These are phyloP conservation scores for Metschnikowia picachoensis DNA, from an alignment of 805 yeast species.

Conservation along the genomic window DNA sequence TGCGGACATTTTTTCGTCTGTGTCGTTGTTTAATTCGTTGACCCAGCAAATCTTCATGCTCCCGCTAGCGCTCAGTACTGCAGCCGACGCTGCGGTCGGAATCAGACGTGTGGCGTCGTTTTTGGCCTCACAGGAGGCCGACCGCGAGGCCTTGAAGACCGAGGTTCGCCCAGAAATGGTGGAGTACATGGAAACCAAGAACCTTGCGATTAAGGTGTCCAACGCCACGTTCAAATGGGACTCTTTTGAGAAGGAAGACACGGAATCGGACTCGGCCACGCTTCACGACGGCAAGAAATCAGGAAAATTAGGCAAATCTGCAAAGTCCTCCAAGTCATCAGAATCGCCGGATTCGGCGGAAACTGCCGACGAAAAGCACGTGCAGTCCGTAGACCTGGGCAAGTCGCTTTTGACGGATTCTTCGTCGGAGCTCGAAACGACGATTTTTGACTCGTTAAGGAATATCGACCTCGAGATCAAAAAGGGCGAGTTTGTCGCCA, in stretches of 20 bases:
- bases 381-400: conserved; percentile 1
- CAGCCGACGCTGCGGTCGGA: conserved; percentile 65
- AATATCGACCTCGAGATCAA: conserved; percentile 51
- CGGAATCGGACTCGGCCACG: conserved; percentile 8
- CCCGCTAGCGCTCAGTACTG: conserved; percentile 66
- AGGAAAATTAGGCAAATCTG: background rate
- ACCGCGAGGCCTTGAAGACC: conserved; percentile 28
- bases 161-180: conserved; percentile 23
- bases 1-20: conserved; percentile 65
- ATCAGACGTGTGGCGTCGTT: conserved; percentile 53
- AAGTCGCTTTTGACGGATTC: background rate
- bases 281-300: conserved; percentile 26
- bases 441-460: conserved; percentile 42
- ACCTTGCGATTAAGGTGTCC: conserved; percentile 45
- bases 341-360: too few relatives aligned
- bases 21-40: conserved; percentile 62
- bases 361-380: conserved; percentile 4
- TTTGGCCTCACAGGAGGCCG: conserved; percentile 44
- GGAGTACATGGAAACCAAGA: conserved; percentile 22
- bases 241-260: conserved; percentile 19
- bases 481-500: conserved; percentile 67
- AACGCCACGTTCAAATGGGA: conserved; percentile 71
- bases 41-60: conserved; percentile 61
- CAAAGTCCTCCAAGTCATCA: too few relatives aligned
- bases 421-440: conserved; percentile 14